Base-by-base conservation (phyloP, 73 alveolate species). In the Paraurostyla sp. region DNA sequence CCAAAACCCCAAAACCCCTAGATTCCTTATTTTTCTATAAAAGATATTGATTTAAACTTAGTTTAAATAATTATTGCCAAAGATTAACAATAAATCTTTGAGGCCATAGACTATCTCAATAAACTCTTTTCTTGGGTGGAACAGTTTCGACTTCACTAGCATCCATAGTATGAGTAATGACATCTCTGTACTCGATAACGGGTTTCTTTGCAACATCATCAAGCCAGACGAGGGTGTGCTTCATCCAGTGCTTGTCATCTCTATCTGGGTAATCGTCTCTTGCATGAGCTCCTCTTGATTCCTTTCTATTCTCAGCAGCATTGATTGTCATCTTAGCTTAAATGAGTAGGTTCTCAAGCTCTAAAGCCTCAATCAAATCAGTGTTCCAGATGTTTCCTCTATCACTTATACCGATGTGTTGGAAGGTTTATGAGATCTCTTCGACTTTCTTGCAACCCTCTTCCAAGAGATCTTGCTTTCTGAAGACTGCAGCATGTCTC, bases 281-380 rank as follows among this genome's bases (percentile, higher is more conserved):
- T n/a, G 98, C 97, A 50, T 95, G 98, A 16, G 98, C 97, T 33
- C 98, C 96, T 88, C 98, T 81, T 15, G 98, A 94, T 63, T 94
- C 97, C 87, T 88, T 94, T 94, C 98, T 92, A 65, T 62, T 80
- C 54, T 71, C 92, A 42, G 97, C 98, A n/a, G 92, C 93, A 38
- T 59, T 76, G 20, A 94, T 92, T 6, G 96, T 92, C 91, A 88
- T 91, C 81, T 92, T 89, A 32, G 95, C 95, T 36, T 84, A 54
- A 3, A 92, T 83, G 43, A 93, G 87, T 49, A 95, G 86, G 56
- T 95, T 95, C 56, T 95, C 98, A 46, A 95, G 86, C 83, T 95
- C 98, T 23, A 93, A 85, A 29, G 95, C 94, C 59, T 95, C 97
- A 40, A 94, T 76, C 22, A 91, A 76, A 59, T 89, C 97, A 60